phyloP scores from a whole-genome alignment of 1,284 basidiomycete species.

The Vanrija pseudolonga region DNA sequence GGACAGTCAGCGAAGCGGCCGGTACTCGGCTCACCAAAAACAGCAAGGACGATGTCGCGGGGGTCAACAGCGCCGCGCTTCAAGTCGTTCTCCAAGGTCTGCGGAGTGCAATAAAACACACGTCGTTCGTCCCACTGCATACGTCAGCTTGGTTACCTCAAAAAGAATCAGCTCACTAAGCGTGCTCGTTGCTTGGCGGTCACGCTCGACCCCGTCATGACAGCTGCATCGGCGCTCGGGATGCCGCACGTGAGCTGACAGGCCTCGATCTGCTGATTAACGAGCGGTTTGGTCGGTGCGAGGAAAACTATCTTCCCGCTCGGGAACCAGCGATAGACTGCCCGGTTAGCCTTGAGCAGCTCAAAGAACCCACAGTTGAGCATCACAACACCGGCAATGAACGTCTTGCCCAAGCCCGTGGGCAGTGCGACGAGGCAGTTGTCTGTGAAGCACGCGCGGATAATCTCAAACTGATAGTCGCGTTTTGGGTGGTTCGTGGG shows the following conservation, averaged over 20 bases:
- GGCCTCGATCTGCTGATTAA: conserved; percentile 89
- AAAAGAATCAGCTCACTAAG: conserved; percentile 56
- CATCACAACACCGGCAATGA: conserved; percentile 96
- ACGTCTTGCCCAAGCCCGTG: conserved; percentile 96
- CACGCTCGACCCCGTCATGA: conserved; percentile 71
- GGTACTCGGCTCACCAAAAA: conserved; percentile 57
- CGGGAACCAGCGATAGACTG: conserved; percentile 91
- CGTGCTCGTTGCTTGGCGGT: conserved; percentile 53
- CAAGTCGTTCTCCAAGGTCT: conserved; percentile 90
- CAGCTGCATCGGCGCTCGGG: conserved; percentile 76
- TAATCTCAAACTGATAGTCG: conserved; percentile 94
- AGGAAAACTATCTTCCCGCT: conserved; percentile 91
- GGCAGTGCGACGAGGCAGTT: conserved; percentile 94
- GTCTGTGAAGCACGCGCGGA: conserved; percentile 78
- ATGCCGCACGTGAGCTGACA: conserved; percentile 94
- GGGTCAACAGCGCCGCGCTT: conserved; percentile 69
- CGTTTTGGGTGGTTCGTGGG: conserved; percentile 84
- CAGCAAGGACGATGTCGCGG: conserved; percentile 64
- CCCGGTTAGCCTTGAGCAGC: not conserved
- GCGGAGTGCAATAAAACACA: conserved; percentile 97
- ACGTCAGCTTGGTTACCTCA: conserved; percentile 11
- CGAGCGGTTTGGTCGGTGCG: conserved; percentile 92
- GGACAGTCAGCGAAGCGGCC: conserved; percentile 2
- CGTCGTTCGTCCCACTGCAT: conserved; percentile 60
- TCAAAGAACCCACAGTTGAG: conserved; percentile 65